phyloP scores from a whole-genome alignment of 2,329 filamentous ascomycete genomes.

The Nigrospora oryzae region DNA sequence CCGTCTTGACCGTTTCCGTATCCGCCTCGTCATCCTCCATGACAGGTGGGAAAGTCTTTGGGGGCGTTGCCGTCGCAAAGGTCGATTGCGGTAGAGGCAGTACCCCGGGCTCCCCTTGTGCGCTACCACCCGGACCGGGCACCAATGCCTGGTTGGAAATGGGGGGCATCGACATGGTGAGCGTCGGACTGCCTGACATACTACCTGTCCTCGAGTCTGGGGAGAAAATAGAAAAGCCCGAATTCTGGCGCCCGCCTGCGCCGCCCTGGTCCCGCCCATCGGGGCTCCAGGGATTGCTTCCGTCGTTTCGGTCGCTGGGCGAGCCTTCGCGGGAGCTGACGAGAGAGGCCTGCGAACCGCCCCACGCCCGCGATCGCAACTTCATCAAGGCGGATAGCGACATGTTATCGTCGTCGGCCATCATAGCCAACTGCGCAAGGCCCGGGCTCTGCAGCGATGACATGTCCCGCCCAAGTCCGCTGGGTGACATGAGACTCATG shows the following conservation, averaged over 20 bases:
- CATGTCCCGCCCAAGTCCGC: constrained; percentile 33
- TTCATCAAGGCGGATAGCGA: constrained; percentile 64
- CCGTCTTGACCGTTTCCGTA: not conserved
- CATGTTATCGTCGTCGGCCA: constrained; percentile 62
- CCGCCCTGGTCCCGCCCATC: constrained; percentile 8
- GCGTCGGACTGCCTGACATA: constrained; percentile 39
- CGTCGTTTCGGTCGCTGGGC: constrained; percentile 31
- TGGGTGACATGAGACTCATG: constrained; percentile 57
- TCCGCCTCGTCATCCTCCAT: constrained; percentile 27
- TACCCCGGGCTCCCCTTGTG: constrained; percentile 3
- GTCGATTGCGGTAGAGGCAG: constrained; percentile 9
- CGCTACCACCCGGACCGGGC: constrained; percentile 12
- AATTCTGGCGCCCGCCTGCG: constrained; percentile 33
- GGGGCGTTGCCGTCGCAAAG: constrained; percentile 14
- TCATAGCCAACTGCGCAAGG: constrained; percentile 67
- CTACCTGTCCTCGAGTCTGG: constrained; percentile 39
- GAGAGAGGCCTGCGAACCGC: constrained; percentile 69
- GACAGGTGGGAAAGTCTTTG: constrained; percentile 23
- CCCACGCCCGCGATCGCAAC: constrained; percentile 69
- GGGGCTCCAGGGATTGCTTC: constrained; percentile 32
- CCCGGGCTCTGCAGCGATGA: constrained; percentile 58
- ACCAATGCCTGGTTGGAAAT: constrained; percentile 12
- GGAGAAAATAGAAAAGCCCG: constrained; percentile 38
- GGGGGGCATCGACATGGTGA: constrained; percentile 31
- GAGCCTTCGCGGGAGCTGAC: constrained; percentile 41